These are phyloP conservation scores for Phalaenopsis hybrid DNA, from an alignment of 116 monocot genomes.

Conservation along the genomic window DNA sequence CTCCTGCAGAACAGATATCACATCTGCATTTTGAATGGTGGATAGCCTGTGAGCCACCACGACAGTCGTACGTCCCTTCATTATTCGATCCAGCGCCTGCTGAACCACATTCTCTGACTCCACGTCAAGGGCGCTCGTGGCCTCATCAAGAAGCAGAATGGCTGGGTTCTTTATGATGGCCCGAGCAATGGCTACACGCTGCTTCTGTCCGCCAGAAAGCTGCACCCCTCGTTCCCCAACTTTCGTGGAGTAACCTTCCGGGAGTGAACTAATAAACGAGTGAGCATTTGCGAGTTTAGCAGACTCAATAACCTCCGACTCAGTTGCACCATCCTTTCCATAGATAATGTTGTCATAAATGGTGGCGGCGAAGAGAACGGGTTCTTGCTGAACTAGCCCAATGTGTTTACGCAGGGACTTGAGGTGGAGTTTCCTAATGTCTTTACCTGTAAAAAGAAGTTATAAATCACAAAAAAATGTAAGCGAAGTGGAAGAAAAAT, in stretches of 20 bases:
- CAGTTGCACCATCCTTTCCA: slow-evolving; percentile 73
- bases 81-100: slow-evolving; percentile 75
- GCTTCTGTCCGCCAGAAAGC: slow-evolving; percentile 91
- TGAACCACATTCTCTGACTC: slow-evolving; percentile 88
- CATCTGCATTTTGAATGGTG: slow-evolving; percentile 82
- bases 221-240: slow-evolving; percentile 92
- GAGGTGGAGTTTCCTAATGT: slow-evolving; percentile 59
- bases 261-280: slow-evolving; percentile 78
- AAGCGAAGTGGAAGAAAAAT: background rate
- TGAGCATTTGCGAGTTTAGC: slow-evolving; percentile 93
- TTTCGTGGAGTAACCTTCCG: slow-evolving; percentile 71
- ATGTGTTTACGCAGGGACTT: slow-evolving; percentile 75
- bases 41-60: slow-evolving; percentile 88
- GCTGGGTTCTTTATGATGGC: slow-evolving; percentile 82
- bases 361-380: slow-evolving; percentile 75
- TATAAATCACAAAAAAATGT: background rate
- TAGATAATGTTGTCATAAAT: slow-evolving; percentile 90
- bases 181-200: slow-evolving; percentile 85
- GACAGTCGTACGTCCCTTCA: slow-evolving; percentile 72
- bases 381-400: slow-evolving; percentile 93
- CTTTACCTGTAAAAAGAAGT: slow-evolving; percentile 40
- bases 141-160: slow-evolving; percentile 84
- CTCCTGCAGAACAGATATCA: slow-evolving; percentile 79
- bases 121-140: slow-evolving; percentile 82
- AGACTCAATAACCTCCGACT: slow-evolving; percentile 74